Percentiles rank a stretch among this genome's conserved stretches.
Evolutionary conservation across 2,329 filamentous ascomycete genomes (phyloP).

Genomic region (Plectosphaerella cucumerina): DNA sequence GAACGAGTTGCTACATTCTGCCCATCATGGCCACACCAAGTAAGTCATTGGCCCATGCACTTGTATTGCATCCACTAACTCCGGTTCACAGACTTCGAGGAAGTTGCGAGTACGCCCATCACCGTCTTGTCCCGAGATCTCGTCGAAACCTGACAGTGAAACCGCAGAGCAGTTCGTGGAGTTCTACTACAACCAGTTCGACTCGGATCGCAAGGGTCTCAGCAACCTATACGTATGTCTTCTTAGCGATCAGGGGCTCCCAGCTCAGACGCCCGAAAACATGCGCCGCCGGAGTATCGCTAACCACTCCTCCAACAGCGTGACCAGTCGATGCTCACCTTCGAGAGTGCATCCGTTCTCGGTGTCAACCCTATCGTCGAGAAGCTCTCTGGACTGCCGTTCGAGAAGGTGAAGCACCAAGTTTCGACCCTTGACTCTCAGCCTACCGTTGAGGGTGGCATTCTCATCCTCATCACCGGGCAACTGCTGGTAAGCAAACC

Average conservation of each 20-base stretch:
- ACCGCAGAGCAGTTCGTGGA: slow-evolving; percentile 75
- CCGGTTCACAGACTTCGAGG: slow-evolving; percentile 33
- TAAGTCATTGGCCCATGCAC: neutral
- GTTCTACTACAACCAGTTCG: slow-evolving; percentile 90
- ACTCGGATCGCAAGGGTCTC: slow-evolving; percentile 63
- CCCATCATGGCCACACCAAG: slow-evolving; percentile 1
- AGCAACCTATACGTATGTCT: slow-evolving; percentile 72
- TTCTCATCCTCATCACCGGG: slow-evolving; percentile 86
- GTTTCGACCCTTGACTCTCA: slow-evolving; percentile 79
- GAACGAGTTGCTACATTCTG: too few relatives aligned
- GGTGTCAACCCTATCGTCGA: slow-evolving; percentile 66
- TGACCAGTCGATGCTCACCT: slow-evolving; percentile 86
- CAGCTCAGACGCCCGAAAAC: too few relatives aligned
- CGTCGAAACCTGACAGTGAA: neutral
- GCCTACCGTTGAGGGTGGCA: slow-evolving; percentile 65
- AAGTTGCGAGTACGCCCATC: slow-evolving; percentile 39
- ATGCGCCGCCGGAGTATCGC: neutral
- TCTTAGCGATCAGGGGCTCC: too few relatives aligned
- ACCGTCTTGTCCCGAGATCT: neutral
- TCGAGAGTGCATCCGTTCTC: slow-evolving; percentile 67
- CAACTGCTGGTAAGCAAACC: slow-evolving; percentile 66
- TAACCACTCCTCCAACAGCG: slow-evolving; percentile 45
- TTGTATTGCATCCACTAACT: slow-evolving; percentile 3
- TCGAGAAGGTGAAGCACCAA: slow-evolving; percentile 76
- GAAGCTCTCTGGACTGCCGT: slow-evolving; percentile 74